A percentile compares a stretch with the other conserved stretches of the same genome.
Conservation (phyloP, 441 rosid species). For the Francoa sonchifolia region DNA sequence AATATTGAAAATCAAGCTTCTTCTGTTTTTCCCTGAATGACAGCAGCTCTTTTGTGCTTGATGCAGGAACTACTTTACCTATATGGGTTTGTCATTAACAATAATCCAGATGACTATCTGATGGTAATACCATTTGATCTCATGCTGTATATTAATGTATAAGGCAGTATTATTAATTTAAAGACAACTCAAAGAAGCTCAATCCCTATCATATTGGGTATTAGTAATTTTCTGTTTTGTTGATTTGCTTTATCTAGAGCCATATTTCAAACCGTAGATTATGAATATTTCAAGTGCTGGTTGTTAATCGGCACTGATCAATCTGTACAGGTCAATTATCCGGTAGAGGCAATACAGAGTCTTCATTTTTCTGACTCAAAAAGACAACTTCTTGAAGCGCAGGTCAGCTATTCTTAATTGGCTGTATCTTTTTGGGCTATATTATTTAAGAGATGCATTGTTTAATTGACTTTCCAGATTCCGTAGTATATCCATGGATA, state of each 20-base stretch:
- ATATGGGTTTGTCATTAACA: constrained; percentile 71
- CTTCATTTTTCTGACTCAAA: constrained; percentile 59
- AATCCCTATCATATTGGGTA: too few species aligned
- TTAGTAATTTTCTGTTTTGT: too few species aligned
- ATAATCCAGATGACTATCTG: constrained; percentile 80
- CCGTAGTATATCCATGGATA: not conserved
- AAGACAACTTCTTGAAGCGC: constrained; percentile 72
- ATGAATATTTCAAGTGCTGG: not conserved
- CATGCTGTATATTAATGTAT: too few species aligned
- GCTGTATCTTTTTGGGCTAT: not conserved
- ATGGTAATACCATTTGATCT: constrained; percentile 51
- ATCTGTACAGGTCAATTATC: constrained; percentile 64
- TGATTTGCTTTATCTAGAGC: too few species aligned
- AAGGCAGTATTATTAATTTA: too few species aligned
- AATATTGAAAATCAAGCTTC: not conserved
- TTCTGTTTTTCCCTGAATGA: not conserved
- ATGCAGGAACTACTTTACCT: constrained; percentile 79
- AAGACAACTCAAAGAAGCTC: too few species aligned
- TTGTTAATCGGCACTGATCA: constrained; percentile 7
- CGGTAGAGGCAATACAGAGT: constrained; percentile 61
- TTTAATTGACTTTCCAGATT: not conserved
- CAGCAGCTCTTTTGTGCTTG: constrained; percentile 8
- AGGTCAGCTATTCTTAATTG: constrained; percentile 31
- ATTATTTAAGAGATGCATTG: not conserved
- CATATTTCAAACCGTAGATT: too few species aligned